A percentile compares a stretch with the other conserved stretches of the same genome.
These are phyloP conservation scores for Stephania yunnanensis DNA, from an alignment of 164 flowering plant genomes.

Conservation along the genomic window DNA sequence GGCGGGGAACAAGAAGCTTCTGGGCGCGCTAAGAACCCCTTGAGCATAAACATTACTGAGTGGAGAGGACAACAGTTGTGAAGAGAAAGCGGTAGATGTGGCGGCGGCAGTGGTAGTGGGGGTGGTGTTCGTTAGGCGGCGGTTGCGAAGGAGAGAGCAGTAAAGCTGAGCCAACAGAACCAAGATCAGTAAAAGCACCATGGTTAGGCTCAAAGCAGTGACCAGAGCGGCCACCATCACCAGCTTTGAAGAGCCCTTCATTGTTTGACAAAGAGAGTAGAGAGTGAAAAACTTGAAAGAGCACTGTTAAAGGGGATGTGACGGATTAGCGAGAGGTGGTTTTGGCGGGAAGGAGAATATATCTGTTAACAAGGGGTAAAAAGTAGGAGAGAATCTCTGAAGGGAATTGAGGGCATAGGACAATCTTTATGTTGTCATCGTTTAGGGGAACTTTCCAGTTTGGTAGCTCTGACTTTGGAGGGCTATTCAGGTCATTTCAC, in stretches of 20 bases:
- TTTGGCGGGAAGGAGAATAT: constrained; percentile 46
- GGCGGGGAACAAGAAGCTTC: constrained; percentile 54
- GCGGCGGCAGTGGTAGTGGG: not conserved
- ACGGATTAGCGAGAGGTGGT: not conserved
- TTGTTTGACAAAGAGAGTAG: constrained; percentile 13
- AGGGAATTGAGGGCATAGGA: constrained; percentile 4
- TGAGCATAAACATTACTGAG: constrained; percentile 43
- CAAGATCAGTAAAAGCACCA: constrained; percentile 51
- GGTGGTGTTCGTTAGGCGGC: constrained; percentile 6
- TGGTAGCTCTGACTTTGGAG: constrained; percentile 17
- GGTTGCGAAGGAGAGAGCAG: constrained; percentile 57
- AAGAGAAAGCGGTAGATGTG: not conserved
- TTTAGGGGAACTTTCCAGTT: constrained; percentile 3
- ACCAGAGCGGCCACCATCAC: constrained; percentile 67
- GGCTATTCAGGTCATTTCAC: constrained; percentile 16
- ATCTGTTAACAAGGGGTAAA: constrained; percentile 1
- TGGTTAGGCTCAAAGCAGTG: constrained; percentile 50
- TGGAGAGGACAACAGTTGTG: constrained; percentile 15
- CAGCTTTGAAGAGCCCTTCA: constrained; percentile 61
- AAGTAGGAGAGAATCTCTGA: constrained; percentile 8
- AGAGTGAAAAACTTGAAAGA: not conserved
- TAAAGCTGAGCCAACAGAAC: constrained; percentile 81
- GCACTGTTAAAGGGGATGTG: not conserved
- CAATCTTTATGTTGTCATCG: constrained; percentile 16
- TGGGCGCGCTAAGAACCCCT: constrained; percentile 67